Percentiles rank a stretch among this genome's conserved stretches.
Conservation (phyloP, 164 flowering plant species). For the Kingdonia uniflora region DNA sequence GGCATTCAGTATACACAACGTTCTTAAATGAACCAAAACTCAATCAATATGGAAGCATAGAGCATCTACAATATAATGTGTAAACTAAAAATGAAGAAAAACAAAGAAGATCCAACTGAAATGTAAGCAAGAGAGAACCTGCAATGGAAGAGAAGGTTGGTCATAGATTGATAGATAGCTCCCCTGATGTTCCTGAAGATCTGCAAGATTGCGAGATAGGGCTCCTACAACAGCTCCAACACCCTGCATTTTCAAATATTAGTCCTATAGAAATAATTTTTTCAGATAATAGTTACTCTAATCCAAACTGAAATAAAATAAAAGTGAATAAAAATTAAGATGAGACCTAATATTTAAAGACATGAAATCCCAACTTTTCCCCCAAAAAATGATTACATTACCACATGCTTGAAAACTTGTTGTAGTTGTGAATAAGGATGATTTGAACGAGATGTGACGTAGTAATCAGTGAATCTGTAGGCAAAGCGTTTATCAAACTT, state of each 20-base stretch:
- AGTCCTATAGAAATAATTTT: not conserved
- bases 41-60: not conserved
- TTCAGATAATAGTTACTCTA: too few relatives aligned
- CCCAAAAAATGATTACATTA: too few relatives aligned
- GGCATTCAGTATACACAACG: not conserved
- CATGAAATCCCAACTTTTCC: too few relatives aligned
- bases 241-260: conserved; percentile 24
- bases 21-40: not conserved
- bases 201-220: conserved; percentile 42
- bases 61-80: too few relatives aligned
- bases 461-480: conserved; percentile 64
- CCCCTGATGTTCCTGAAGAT: conserved; percentile 32
- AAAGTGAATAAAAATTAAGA: too few relatives aligned
- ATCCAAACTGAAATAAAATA: too few relatives aligned
- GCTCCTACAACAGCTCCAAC: conserved; percentile 52
- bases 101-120: not conserved
- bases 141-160: conserved; percentile 25
- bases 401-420: conserved; percentile 74
- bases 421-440: conserved; percentile 77
- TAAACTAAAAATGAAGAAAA: not conserved
- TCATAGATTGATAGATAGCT: conserved; percentile 42
- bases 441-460: conserved; percentile 73
- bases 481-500: conserved; percentile 81
- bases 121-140: conserved; percentile 15
- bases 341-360: too few relatives aligned